Conservation (phyloP, 208 protist genomes). For the Trypanosoma mega region DNA sequence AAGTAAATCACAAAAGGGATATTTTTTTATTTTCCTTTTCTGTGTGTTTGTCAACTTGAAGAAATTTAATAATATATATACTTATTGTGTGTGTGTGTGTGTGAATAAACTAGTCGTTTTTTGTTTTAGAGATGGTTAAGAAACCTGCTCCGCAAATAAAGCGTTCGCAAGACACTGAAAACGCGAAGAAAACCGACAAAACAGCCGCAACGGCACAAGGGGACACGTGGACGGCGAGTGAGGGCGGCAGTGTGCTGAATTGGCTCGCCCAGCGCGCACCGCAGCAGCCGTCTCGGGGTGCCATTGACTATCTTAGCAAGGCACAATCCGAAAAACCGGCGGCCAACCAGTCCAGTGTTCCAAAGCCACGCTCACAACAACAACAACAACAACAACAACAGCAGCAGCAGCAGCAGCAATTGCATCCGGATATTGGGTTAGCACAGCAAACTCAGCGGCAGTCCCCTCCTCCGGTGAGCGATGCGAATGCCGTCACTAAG, state of each 20-base stretch:
- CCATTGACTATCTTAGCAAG: constrained; percentile 74
- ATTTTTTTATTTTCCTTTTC: not conserved
- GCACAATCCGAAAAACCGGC: constrained; percentile 9
- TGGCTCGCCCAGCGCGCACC: constrained; percentile 63
- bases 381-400: constrained; percentile 19
- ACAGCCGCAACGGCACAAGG: not conserved
- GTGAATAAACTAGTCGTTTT: constrained; percentile 1
- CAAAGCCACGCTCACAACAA: constrained; percentile 35
- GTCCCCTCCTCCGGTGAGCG: too few relatives aligned
- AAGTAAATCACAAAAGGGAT: too few relatives aligned
- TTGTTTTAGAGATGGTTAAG: constrained; percentile 24
- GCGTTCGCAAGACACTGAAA: too few relatives aligned
- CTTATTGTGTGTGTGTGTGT: too few relatives aligned
- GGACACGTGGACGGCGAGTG: constrained; percentile 28
- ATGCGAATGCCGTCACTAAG: constrained; percentile 13
- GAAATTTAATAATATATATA: not conserved
- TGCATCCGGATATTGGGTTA: too few relatives aligned
- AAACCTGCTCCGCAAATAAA: constrained; percentile 25
- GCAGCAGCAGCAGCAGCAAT: too few relatives aligned
- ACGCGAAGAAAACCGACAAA: constrained; percentile 6
- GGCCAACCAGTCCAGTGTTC: constrained; percentile 7
- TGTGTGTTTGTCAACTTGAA: constrained; percentile 1
- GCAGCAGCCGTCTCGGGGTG: constrained; percentile 40
- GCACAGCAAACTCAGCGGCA: too few relatives aligned
- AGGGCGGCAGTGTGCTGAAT: constrained; percentile 56